phyloP scores from a whole-genome alignment of 2,329 filamentous ascomycete species.

The Fusarium liriodendri region DNA sequence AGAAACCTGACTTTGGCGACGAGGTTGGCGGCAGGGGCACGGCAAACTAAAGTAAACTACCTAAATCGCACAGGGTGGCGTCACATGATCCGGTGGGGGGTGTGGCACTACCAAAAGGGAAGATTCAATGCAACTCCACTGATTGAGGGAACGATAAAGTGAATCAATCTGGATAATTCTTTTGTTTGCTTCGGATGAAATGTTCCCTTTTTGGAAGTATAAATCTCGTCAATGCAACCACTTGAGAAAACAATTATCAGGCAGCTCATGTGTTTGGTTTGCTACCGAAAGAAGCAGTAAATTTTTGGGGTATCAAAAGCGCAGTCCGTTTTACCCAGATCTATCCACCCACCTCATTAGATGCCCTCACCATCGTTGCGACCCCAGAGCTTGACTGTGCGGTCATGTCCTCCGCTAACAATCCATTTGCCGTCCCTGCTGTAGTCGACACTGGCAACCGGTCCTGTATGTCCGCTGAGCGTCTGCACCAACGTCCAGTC shows the following conservation, averaged over 20 bases:
- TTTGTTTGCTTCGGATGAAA: conserved; percentile 1
- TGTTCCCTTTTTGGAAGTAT: neutral
- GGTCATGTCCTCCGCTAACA: conserved; percentile 91
- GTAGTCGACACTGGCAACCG: conserved; percentile 91
- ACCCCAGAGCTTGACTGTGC: conserved; percentile 96
- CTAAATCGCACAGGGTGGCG: conserved; percentile 32
- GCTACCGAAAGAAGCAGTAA: conserved; percentile 9
- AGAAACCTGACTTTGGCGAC: conserved; percentile 36
- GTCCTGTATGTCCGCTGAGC: conserved; percentile 89
- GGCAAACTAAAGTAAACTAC: conserved; percentile 26
- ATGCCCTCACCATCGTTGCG: conserved; percentile 77
- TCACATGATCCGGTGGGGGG: conserved; percentile 36
- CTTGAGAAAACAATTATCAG: neutral
- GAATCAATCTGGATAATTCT: neutral
- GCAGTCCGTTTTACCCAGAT: conserved; percentile 27
- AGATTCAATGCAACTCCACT: conserved; percentile 20
- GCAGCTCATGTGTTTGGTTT: neutral
- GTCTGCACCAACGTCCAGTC: conserved; percentile 94
- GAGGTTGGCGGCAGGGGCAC: conserved; percentile 40
- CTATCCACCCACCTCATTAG: conserved; percentile 42
- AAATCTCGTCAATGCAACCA: neutral
- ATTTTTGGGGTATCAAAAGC: conserved; percentile 42
- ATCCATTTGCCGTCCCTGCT: conserved; percentile 91
- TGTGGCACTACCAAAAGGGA: conserved; percentile 21
- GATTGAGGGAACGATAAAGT: neutral